A percentile compares a stretch with the other conserved stretches of the same genome.
Evolutionary conservation across 2,329 filamentous ascomycete species (phyloP).

Genomic region (Samsoniella hepiali): DNA sequence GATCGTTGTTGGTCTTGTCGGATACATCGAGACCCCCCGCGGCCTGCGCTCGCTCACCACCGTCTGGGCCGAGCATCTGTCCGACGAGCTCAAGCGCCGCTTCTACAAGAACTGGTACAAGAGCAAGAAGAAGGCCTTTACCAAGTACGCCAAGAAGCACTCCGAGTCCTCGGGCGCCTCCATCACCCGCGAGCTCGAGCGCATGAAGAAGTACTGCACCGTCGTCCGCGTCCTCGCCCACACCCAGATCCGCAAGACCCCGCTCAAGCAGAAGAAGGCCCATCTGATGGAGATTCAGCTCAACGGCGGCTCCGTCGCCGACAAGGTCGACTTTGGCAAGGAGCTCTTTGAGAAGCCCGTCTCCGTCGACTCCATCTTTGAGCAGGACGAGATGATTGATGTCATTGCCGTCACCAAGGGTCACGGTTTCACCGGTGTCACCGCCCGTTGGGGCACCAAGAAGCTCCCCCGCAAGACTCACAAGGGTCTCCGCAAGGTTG

Average conservation of each 20-base stretch:
- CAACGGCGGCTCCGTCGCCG: slow-evolving; percentile 92
- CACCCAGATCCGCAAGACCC: slow-evolving; percentile 98
- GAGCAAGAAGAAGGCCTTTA: slow-evolving; percentile 99
- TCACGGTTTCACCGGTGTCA: slow-evolving; percentile 98
- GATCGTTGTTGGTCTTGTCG: slow-evolving; percentile 99
- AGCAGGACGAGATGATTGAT: slow-evolving; percentile 99
- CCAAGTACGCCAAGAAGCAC: slow-evolving; percentile 99
- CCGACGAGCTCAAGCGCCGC: slow-evolving; percentile 97
- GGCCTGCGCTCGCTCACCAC: slow-evolving; percentile 99
- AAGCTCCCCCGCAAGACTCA: slow-evolving; percentile 99
- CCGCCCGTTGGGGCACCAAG: slow-evolving; percentile 98
- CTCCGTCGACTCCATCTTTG: slow-evolving; percentile 88
- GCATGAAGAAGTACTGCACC: slow-evolving; percentile 99
- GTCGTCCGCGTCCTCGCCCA: slow-evolving; percentile 98
- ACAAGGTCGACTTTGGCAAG: slow-evolving; percentile 96
- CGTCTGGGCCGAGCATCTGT: slow-evolving; percentile 98
- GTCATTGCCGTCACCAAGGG: slow-evolving; percentile 99
- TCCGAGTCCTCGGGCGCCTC: slow-evolving; percentile 86
- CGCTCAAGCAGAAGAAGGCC: slow-evolving; percentile 99
- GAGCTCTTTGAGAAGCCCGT: slow-evolving; percentile 99
- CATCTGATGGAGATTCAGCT: slow-evolving; percentile 99
- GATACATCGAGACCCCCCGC: slow-evolving; percentile 99
- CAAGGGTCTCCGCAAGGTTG: slow-evolving; percentile 99
- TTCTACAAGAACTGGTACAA: slow-evolving; percentile 99
- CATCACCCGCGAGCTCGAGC: slow-evolving; percentile 96